Evolutionary conservation across 208 protist genomes (phyloP).

Genomic region (Trypanosoma brucei): DNA sequence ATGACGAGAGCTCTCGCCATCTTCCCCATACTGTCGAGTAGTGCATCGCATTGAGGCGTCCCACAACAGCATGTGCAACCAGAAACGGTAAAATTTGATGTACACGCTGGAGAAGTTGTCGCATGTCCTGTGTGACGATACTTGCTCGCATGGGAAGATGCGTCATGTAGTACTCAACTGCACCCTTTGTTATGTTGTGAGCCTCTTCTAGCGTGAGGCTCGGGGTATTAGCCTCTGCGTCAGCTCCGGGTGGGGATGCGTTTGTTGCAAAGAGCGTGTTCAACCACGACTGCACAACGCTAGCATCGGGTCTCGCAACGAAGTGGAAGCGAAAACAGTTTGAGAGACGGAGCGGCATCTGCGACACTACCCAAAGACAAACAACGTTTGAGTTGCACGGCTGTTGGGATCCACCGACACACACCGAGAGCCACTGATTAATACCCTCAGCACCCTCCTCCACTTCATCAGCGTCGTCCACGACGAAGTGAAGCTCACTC

Average conservation of each 20-base stretch:
- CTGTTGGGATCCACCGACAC: conserved; percentile 14
- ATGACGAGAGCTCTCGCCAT: background rate
- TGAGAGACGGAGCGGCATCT: conserved; percentile 58
- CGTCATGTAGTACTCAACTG: conserved; percentile 58
- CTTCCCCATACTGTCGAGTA: conserved; percentile 56
- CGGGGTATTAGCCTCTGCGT: background rate
- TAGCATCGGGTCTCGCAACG: conserved; percentile 33
- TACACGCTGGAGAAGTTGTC: conserved; percentile 58
- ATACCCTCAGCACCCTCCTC: conserved; percentile 35
- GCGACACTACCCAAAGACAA: conserved; percentile 68
- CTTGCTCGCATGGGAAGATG: conserved; percentile 73
- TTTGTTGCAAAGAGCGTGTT: conserved; percentile 20
- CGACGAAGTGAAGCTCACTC: conserved; percentile 75
- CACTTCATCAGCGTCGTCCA: conserved; percentile 77
- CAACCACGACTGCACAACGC: conserved; percentile 45
- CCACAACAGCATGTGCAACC: conserved; percentile 3
- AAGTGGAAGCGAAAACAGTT: conserved; percentile 81
- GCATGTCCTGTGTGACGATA: conserved; percentile 52
- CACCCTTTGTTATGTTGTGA: conserved; percentile 25
- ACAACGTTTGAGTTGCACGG: conserved; percentile 14
- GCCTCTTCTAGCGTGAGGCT: conserved; percentile 12
- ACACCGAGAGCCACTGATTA: conserved; percentile 56
- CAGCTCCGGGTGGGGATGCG: background rate
- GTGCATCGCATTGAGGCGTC: conserved; percentile 56
- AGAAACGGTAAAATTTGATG: conserved; percentile 55